Conservation (phyloP, 2,329 filamentous ascomycete genomes). For the Daldinia sp. region DNA sequence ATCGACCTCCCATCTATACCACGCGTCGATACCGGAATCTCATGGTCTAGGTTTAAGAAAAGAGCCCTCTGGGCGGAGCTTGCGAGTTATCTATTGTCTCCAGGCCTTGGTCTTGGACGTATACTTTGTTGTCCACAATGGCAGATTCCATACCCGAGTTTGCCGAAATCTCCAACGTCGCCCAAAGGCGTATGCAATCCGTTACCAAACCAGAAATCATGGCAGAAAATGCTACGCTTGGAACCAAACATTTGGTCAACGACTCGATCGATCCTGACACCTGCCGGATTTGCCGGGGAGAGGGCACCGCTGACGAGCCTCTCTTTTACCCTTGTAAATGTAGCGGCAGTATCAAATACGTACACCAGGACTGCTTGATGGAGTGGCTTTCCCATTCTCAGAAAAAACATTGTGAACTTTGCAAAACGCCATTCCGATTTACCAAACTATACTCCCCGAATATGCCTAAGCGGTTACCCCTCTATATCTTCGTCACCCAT, state of each 20-base stretch:
- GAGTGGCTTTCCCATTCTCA: conserved; percentile 98
- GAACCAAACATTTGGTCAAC: conserved; percentile 12
- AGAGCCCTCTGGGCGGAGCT: conserved; percentile 27
- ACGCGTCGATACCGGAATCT: conserved; percentile 10
- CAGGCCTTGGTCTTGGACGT: background rate
- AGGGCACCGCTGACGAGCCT: conserved; percentile 81
- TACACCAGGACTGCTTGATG: conserved; percentile 98
- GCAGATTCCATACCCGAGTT: conserved; percentile 19
- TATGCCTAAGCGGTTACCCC: conserved; percentile 87
- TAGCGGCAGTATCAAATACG: conserved; percentile 97
- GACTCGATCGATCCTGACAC: conserved; percentile 64
- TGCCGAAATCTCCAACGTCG: conserved; percentile 35
- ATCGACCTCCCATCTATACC: background rate
- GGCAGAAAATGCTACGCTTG: conserved; percentile 21
- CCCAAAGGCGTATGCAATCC: conserved; percentile 32
- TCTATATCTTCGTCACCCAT: conserved; percentile 81
- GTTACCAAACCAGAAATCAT: conserved; percentile 27
- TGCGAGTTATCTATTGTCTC: background rate
- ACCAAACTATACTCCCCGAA: conserved; percentile 95
- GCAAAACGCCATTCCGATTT: conserved; percentile 97
- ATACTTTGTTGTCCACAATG: conserved; percentile 15
- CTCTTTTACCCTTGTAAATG: conserved; percentile 99
- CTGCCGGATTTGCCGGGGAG: conserved; percentile 96
- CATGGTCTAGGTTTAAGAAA: conserved; percentile 29
- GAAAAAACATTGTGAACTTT: conserved; percentile 99